phyloP scores from a whole-genome alignment of 305 asterid genomes.

The Fraxinus nigra region DNA sequence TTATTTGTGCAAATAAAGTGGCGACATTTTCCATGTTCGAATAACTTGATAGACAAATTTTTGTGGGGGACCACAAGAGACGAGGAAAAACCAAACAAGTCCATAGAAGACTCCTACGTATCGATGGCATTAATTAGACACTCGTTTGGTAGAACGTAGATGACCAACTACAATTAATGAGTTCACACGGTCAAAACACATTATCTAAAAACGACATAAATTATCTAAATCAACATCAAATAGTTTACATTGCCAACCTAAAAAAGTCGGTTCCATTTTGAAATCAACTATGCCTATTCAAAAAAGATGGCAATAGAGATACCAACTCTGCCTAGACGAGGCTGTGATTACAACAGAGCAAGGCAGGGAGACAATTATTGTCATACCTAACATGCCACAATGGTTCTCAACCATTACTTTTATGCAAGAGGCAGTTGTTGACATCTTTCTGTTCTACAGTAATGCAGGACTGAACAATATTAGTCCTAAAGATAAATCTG shows the following conservation, averaged over 20 bases:
- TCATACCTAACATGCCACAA: background rate
- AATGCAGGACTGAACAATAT: background rate
- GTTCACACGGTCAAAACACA: background rate
- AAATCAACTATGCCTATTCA: background rate
- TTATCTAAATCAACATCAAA: background rate
- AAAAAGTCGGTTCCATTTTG: background rate
- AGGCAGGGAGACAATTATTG: background rate
- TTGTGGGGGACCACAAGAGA: background rate
- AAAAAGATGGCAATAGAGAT: background rate
- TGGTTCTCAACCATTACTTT: background rate
- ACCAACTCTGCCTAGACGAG: background rate
- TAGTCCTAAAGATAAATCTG: background rate
- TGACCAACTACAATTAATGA: background rate
- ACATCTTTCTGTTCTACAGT: background rate
- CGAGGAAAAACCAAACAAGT: background rate
- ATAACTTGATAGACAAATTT: background rate
- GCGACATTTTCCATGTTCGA: background rate
- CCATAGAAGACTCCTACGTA: background rate
- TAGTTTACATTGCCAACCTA: background rate
- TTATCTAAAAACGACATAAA: background rate
- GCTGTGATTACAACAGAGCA: background rate
- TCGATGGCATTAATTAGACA: background rate
- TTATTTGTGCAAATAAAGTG: background rate
- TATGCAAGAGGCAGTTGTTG: background rate
- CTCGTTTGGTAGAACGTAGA: background rate